These are phyloP conservation scores for Eragrostis curvula DNA, from an alignment of 176 grass and related monocot species.

Conservation along the genomic window DNA sequence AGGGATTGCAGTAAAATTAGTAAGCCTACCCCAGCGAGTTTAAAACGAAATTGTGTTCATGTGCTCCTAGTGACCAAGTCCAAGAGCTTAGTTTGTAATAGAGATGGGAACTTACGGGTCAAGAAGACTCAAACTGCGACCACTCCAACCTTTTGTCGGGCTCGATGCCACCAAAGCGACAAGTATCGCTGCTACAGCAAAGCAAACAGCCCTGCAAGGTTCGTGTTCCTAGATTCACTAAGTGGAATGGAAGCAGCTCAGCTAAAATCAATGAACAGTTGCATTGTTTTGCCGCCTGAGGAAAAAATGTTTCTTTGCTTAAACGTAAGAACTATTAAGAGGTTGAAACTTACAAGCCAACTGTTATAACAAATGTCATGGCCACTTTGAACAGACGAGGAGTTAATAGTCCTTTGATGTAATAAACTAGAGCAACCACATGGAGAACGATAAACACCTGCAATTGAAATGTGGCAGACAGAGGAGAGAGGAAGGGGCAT, in stretches of 20 bases:
- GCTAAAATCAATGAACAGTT: too few species aligned
- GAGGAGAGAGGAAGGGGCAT: conserved; percentile 20
- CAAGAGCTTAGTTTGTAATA: not conserved
- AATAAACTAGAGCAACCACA: conserved; percentile 91
- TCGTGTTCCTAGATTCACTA: too few species aligned
- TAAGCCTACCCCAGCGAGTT: too few species aligned
- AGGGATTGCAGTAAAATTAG: too few species aligned
- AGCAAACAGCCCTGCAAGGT: conserved; percentile 77
- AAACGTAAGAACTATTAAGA: not conserved
- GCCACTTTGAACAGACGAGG: conserved; percentile 93
- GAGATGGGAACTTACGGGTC: conserved; percentile 73
- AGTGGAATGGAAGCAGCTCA: too few species aligned
- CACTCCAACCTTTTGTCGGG: conserved; percentile 99
- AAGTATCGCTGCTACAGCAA: conserved; percentile 80
- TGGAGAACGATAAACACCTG: conserved; percentile 99
- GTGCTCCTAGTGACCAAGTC: not conserved
- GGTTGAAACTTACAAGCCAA: conserved; percentile 78
- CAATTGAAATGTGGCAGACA: conserved; percentile 34
- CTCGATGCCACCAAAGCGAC: conserved; percentile 95
- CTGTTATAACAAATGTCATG: conserved; percentile 83
- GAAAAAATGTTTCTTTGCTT: too few species aligned
- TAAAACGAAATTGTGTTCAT: too few species aligned
- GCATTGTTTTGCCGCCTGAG: too few species aligned
- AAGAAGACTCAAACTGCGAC: conserved; percentile 98
- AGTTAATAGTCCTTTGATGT: conserved; percentile 94